A percentile compares a stretch with the other conserved stretches of the same genome.
phyloP scores from a whole-genome alignment of 2,329 filamentous ascomycete species.

The Microdochium bolleyi region DNA sequence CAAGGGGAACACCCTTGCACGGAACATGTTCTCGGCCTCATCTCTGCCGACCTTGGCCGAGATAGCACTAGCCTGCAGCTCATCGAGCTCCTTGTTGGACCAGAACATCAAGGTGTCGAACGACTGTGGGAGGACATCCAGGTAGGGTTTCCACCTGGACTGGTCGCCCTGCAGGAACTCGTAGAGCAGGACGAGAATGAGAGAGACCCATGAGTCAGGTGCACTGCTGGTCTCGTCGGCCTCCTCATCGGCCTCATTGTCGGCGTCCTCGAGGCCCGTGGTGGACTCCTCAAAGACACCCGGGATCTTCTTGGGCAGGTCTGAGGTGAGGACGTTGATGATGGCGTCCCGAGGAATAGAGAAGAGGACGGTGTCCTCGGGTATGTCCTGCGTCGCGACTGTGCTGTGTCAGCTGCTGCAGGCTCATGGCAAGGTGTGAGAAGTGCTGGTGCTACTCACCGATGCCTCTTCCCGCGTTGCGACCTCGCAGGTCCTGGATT shows the following conservation, averaged over 20 bases:
- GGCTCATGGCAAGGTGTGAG: no score
- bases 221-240: constrained; percentile 19
- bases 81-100: constrained; percentile 58
- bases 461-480: constrained; percentile 46
- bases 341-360: constrained; percentile 66
- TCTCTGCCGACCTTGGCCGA: constrained; percentile 67
- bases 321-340: constrained; percentile 66
- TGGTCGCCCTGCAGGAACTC: constrained; percentile 51
- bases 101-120: constrained; percentile 94
- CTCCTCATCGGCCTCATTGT: constrained; percentile 28
- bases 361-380: constrained; percentile 70
- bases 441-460: constrained; percentile 23
- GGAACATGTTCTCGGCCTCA: constrained; percentile 63
- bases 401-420: no score
- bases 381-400: constrained; percentile 67
- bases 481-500: constrained; percentile 42
- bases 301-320: constrained; percentile 50
- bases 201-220: constrained; percentile 45
- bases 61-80: constrained; percentile 73
- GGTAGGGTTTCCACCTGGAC: constrained; percentile 72
- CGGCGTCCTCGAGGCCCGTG: constrained; percentile 21
- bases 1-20: constrained; percentile 40
- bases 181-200: constrained; percentile 75
- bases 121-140: constrained; percentile 59
- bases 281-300: constrained; percentile 37